Conservation (phyloP, 148 eudicot genomes). For the Persicaria tinctoria region DNA sequence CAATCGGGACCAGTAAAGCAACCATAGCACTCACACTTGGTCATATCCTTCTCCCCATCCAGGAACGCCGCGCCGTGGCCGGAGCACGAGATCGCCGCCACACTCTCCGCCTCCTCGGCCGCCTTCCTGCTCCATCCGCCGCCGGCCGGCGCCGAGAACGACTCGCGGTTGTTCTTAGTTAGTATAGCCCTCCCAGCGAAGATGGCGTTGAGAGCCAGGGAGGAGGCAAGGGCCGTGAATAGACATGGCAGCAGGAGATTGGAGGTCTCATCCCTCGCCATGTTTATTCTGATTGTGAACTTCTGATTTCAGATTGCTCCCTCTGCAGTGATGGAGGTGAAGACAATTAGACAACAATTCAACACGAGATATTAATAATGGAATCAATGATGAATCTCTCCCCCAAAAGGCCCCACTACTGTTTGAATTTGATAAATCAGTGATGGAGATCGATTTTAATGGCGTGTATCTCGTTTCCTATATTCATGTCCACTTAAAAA, state of each 20-base stretch:
- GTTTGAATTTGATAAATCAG: no score
- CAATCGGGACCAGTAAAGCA: slow-evolving; percentile 55
- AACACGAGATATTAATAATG: no score
- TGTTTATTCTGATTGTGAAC: no score
- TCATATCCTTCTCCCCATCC: slow-evolving; percentile 36
- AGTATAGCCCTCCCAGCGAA: background rate
- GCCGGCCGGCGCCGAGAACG: background rate
- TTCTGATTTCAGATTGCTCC: no score
- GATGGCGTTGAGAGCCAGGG: background rate
- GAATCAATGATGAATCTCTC: no score
- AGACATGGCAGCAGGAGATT: background rate
- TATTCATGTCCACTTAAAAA: no score
- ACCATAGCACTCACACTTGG: slow-evolving; percentile 46
- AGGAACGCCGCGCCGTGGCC: slow-evolving; percentile 58
- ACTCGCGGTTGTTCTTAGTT: background rate
- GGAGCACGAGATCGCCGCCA: slow-evolving; percentile 47
- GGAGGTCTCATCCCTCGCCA: background rate
- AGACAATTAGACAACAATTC: no score
- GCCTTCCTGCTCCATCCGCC: slow-evolving; percentile 44
- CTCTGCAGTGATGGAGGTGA: no score
- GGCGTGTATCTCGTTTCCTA: no score
- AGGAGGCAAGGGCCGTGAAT: background rate
- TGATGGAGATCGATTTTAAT: no score
- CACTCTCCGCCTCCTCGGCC: slow-evolving; percentile 57
- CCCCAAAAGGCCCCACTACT: no score